Conservation (phyloP, 208 protist genomes). For the Acanthamoeba culbertsoni region DNA sequence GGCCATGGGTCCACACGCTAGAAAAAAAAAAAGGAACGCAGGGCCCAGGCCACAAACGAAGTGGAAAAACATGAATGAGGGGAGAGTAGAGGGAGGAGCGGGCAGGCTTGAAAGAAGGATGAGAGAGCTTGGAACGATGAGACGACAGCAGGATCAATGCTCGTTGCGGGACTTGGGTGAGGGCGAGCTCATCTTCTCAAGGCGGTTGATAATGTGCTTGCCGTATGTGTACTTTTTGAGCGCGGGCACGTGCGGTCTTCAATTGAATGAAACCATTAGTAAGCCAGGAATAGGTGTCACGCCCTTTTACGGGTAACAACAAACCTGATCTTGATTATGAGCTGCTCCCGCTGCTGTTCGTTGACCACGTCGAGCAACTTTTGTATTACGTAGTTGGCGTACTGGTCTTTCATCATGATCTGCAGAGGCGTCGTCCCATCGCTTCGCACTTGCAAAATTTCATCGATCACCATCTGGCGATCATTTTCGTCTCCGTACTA, state of each 20-base stretch:
- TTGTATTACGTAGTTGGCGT: constrained; percentile 97
- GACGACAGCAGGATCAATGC: constrained; percentile 2
- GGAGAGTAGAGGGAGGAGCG: neutral
- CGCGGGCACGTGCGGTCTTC: constrained; percentile 85
- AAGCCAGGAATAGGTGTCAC: neutral
- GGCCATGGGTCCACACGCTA: neutral
- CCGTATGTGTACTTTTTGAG: constrained; percentile 95
- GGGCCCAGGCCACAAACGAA: neutral
- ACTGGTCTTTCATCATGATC: constrained; percentile 96
- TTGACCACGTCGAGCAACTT: constrained; percentile 91
- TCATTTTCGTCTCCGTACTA: constrained; percentile 42
- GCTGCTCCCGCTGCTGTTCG: constrained; percentile 66
- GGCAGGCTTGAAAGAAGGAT: neutral
- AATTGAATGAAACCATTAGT: neutral
- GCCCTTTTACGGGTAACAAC: neutral
- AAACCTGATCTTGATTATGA: constrained; percentile 61
- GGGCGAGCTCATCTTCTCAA: constrained; percentile 79
- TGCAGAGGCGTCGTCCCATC: constrained; percentile 66
- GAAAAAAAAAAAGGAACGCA: neutral
- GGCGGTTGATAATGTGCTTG: constrained; percentile 94
- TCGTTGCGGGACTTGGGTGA: neutral
- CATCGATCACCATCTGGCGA: constrained; percentile 19
- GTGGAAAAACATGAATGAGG: neutral
- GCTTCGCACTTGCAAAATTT: constrained; percentile 44
- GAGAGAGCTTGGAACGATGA: neutral